phyloP scores from a whole-genome alignment of 108 stramenopile genomes.

The Nitzschia palea region DNA sequence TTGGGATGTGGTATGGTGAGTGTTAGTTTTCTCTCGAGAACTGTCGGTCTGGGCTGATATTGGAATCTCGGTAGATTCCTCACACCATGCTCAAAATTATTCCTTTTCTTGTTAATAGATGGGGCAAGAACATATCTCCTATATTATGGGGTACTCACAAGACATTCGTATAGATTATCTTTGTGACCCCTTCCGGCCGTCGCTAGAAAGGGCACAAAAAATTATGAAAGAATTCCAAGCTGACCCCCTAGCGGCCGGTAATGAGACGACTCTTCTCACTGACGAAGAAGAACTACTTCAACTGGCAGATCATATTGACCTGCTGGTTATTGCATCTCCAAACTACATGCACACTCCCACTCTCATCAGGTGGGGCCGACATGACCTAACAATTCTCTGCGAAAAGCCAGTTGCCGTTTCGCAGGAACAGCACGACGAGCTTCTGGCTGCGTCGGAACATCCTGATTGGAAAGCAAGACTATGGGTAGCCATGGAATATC shows the following conservation, averaged over 20 bases:
- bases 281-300: slow-evolving; percentile 64
- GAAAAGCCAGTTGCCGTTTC: slow-evolving; percentile 84
- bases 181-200: slow-evolving; percentile 72
- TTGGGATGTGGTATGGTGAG: slow-evolving; percentile 80
- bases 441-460: slow-evolving; percentile 36
- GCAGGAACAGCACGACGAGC: slow-evolving; percentile 56
- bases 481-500: slow-evolving; percentile 90
- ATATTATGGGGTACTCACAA: slow-evolving; percentile 65
- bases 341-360: slow-evolving; percentile 79
- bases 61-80: neutral
- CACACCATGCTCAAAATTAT: neutral
- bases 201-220: slow-evolving; percentile 32
- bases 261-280: slow-evolving; percentile 41
- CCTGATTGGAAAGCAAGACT: slow-evolving; percentile 55
- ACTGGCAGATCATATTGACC: slow-evolving; percentile 63
- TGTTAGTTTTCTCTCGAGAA: neutral
- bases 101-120: slow-evolving; percentile 16
- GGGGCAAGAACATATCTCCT: slow-evolving; percentile 80
- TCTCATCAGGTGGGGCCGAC: slow-evolving; percentile 60
- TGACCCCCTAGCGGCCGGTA: slow-evolving; percentile 20
- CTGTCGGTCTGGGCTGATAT: no score
- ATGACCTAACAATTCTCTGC: slow-evolving; percentile 67
- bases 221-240: slow-evolving; percentile 36
- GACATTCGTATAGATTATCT: slow-evolving; percentile 63
- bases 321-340: slow-evolving; percentile 81